phyloP scores from a whole-genome alignment of 768 basidiomycete genomes.

The Hortiboletus campestris region DNA sequence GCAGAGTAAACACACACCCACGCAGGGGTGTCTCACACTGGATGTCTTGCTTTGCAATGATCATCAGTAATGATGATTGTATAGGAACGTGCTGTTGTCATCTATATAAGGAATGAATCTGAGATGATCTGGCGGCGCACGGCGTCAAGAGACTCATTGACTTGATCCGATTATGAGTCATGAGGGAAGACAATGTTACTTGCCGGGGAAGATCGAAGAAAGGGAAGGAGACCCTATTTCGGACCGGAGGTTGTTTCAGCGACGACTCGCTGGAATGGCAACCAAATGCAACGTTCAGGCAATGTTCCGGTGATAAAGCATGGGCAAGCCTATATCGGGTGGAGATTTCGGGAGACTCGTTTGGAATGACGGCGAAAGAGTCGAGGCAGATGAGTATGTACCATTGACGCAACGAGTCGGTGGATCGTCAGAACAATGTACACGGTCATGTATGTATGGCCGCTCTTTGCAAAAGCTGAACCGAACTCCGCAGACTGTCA shows the following conservation, averaged over 20 bases:
- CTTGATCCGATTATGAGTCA: conserved; percentile 13
- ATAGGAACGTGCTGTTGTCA: neutral
- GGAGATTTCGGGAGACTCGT: no score
- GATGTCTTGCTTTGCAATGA: neutral
- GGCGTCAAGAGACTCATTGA: neutral
- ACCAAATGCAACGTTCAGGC: neutral
- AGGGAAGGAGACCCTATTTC: neutral
- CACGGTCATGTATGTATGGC: no score
- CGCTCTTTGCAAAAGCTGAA: no score
- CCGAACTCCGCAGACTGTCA: no score
- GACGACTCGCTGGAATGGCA: neutral
- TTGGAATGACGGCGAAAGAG: neutral
- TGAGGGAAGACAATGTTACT: neutral
- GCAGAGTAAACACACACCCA: neutral
- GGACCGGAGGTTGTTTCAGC: neutral
- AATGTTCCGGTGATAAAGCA: neutral
- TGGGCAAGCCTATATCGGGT: neutral
- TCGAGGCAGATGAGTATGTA: neutral
- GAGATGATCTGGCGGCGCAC: neutral
- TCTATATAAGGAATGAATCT: neutral
- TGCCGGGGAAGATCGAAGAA: neutral
- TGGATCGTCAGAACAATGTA: no score
- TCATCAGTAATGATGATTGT: neutral
- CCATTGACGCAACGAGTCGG: no score
- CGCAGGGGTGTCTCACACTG: neutral